Evolutionary conservation across 805 yeast genomes (phyloP).

Genomic region (Kurtzmaniella fragi): DNA sequence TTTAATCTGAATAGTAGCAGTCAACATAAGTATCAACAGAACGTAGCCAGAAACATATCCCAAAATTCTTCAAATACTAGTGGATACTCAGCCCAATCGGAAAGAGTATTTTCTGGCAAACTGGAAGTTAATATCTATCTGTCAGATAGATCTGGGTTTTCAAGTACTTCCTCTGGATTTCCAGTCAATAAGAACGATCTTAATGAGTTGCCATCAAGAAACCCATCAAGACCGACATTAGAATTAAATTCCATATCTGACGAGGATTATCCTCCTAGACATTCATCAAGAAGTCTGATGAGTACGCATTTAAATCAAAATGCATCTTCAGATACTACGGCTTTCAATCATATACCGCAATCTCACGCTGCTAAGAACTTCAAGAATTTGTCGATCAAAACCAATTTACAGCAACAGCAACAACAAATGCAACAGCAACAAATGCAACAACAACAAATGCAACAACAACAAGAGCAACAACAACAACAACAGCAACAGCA

Average conservation of each 20-base stretch:
- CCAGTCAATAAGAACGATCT: no score
- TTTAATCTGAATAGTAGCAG: no score
- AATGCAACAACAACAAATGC: constrained; percentile 2
- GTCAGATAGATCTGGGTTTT: no score
- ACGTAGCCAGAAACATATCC: no score
- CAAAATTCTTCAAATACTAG: no score
- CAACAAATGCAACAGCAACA: background rate
- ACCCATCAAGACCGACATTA: background rate
- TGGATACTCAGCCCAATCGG: no score
- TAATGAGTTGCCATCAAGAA: background rate
- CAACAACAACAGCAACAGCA: constrained; percentile 6
- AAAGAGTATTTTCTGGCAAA: no score
- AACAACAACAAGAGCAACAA: constrained; percentile 2
- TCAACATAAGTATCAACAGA: no score
- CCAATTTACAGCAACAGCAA: background rate
- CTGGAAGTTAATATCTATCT: no score
- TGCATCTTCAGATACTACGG: constrained; percentile 4
- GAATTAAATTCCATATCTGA: background rate
- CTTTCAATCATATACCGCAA: constrained; percentile 13
- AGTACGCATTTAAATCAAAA: background rate
- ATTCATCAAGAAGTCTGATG: background rate
- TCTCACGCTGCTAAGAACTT: constrained; percentile 8
- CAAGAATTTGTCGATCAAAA: constrained; percentile 18
- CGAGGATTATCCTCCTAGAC: constrained; percentile 2
- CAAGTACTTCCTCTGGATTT: no score